Conservation (phyloP, 768 basidiomycete genomes). For the Phaeolepiota aurea region DNA sequence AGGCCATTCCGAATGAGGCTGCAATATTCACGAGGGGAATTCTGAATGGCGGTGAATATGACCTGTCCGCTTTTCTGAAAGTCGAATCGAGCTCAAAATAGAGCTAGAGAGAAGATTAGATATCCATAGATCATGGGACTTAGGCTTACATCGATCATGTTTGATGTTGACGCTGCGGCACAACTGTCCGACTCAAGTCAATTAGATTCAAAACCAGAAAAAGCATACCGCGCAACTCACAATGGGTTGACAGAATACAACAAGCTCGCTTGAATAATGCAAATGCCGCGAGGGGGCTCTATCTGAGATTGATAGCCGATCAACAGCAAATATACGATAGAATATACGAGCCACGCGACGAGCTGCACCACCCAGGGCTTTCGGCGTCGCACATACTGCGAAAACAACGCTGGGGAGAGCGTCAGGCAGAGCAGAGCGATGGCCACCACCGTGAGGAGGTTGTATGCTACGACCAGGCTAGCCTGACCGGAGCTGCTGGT, state of each 20-base stretch:
- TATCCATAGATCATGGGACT: background rate
- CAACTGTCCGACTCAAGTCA: background rate
- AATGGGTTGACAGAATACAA: background rate
- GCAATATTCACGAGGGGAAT: background rate
- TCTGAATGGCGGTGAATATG: background rate
- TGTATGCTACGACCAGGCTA: background rate
- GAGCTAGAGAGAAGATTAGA: background rate
- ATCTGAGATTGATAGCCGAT: background rate
- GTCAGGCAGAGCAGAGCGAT: background rate
- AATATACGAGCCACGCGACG: background rate
- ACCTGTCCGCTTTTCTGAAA: background rate
- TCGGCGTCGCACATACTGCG: background rate
- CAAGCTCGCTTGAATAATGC: background rate
- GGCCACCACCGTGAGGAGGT: background rate
- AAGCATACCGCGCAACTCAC: background rate
- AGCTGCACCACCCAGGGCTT: background rate
- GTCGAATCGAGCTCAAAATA: background rate
- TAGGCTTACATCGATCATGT: background rate
- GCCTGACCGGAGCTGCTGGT: too few relatives aligned
- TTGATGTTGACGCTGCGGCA: background rate
- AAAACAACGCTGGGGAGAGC: background rate
- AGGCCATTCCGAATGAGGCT: background rate
- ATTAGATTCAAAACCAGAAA: background rate
- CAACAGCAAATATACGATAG: background rate
- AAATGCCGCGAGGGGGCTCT: background rate